Conservation (phyloP, 2,329 filamentous ascomycete genomes). For the Fusarium kyushuense region DNA sequence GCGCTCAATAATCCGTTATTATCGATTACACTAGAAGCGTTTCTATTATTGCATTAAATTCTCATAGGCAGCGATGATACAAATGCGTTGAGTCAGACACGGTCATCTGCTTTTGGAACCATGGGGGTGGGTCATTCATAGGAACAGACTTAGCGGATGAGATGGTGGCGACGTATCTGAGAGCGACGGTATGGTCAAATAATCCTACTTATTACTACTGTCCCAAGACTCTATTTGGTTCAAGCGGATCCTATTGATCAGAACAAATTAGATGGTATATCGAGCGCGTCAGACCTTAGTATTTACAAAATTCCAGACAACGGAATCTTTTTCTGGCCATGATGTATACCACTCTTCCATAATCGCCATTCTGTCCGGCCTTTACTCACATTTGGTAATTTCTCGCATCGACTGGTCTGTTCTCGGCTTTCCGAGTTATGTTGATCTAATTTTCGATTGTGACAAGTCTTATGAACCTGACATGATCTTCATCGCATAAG, state of each 20-base stretch:
- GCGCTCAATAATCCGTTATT: background rate
- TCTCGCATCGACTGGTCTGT: no score
- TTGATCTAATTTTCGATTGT: background rate
- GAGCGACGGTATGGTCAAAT: background rate
- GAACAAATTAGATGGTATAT: no score
- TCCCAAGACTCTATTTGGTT: background rate
- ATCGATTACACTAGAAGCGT: background rate
- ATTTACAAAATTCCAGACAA: background rate
- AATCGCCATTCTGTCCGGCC: background rate
- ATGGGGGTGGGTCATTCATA: background rate
- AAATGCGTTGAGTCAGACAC: rapidly evolving
- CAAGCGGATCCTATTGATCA: rapidly evolving
- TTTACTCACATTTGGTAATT: no score
- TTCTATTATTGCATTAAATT: background rate
- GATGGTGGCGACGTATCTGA: background rate
- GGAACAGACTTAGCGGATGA: background rate
- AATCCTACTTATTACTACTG: background rate
- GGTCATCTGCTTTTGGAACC: background rate
- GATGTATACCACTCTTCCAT: background rate
- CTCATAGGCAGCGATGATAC: rapidly evolving
- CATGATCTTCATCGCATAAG: background rate
- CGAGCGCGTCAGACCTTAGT: no score
- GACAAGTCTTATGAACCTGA: background rate
- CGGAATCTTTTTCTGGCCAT: rapidly evolving
- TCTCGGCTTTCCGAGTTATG: background rate